Conservation (phyloP, 371 early-diverging fungal genomes). For the Dinochytrium kinnereticum region DNA sequence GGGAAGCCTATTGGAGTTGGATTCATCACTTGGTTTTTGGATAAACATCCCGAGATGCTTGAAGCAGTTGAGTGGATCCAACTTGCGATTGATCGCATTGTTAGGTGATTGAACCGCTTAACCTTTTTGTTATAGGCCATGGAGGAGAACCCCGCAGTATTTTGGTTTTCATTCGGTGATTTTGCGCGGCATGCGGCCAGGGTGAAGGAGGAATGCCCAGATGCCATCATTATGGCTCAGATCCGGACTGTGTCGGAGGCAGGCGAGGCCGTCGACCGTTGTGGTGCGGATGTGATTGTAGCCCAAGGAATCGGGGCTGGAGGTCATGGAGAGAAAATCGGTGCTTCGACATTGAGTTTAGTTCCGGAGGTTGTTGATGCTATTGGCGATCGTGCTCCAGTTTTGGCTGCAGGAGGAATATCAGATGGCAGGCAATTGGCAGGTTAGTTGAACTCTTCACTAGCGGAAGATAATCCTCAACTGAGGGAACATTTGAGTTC, state of each 20-base stretch:
- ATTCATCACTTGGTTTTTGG: slow-evolving; percentile 22
- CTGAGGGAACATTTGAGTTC: too few relatives aligned
- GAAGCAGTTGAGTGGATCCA: slow-evolving; percentile 15
- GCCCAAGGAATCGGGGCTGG: slow-evolving; percentile 32
- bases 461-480: neutral
- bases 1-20: slow-evolving; percentile 24
- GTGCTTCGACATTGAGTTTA: neutral
- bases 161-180: slow-evolving; percentile 35
- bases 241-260: slow-evolving; percentile 27
- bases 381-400: neutral
- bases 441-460: neutral
- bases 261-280: slow-evolving; percentile 8
- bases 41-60: slow-evolving; percentile 5
- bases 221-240: slow-evolving; percentile 28
- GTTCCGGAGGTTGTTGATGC: slow-evolving; percentile 23
- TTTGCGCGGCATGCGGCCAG: neutral
- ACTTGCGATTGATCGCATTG: neutral
- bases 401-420: slow-evolving; percentile 24
- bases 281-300: slow-evolving; percentile 28
- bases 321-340: slow-evolving; percentile 26
- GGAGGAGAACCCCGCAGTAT: neutral
- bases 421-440: slow-evolving; percentile 8
- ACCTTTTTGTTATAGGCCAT: neutral
- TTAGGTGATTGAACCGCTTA: neutral
- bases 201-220: neutral